Evolutionary conservation across 257 asterid genomes (phyloP).

Genomic region (Solanum sejunctum): DNA sequence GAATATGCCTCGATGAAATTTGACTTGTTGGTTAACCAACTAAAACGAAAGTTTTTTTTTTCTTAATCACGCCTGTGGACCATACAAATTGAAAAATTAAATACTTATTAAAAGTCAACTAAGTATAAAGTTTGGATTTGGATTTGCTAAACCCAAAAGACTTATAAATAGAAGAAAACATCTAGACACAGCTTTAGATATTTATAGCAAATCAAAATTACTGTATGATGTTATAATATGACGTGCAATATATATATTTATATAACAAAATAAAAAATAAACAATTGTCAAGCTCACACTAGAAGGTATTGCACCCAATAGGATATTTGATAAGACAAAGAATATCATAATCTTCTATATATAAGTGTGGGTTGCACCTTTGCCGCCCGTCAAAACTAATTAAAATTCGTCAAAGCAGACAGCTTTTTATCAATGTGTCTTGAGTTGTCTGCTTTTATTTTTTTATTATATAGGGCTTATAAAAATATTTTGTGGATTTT

Average conservation of each 20-base stretch:
- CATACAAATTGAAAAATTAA: background rate
- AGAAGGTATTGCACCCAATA: background rate
- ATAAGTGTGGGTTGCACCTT: too few relatives aligned
- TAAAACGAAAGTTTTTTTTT: background rate
- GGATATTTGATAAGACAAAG: background rate
- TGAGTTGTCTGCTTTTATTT: fast-evolving
- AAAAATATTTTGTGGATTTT: too few relatives aligned
- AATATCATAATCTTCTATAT: too few relatives aligned
- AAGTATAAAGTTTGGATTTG: background rate
- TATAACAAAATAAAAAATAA: too few relatives aligned
- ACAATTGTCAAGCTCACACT: background rate
- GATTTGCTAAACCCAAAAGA: background rate
- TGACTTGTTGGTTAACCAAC: background rate
- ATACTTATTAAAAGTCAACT: background rate
- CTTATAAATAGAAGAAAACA: background rate
- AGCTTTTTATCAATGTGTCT: too few relatives aligned
- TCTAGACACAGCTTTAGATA: background rate
- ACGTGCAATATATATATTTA: background rate
- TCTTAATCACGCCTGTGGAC: background rate
- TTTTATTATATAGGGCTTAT: too few relatives aligned
- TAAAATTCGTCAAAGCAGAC: too few relatives aligned
- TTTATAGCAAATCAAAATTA: background rate
- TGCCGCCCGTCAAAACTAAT: too few relatives aligned
- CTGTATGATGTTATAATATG: background rate
- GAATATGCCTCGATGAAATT: background rate